phyloP scores from a whole-genome alignment of 306 rosid genomes.

The Quercus ilex region DNA sequence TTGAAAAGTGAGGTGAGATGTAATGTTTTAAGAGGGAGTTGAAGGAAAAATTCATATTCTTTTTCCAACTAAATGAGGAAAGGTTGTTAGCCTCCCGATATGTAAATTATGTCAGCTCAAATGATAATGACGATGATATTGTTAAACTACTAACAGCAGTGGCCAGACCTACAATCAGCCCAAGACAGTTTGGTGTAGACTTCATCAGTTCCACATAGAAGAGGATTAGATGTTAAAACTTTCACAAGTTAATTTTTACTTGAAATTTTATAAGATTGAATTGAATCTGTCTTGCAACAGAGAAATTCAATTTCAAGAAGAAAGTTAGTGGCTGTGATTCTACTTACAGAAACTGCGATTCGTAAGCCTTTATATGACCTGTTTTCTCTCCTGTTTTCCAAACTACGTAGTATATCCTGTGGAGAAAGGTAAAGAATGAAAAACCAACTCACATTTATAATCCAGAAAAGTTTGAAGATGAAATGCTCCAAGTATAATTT shows the following conservation, averaged over 20 bases:
- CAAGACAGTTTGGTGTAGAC: neutral
- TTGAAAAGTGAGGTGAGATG: too few relatives aligned
- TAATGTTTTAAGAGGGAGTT: too few relatives aligned
- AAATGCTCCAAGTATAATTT: neutral
- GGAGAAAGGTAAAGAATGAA: neutral
- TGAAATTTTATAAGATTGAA: neutral
- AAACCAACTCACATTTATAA: neutral
- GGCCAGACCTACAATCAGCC: neutral
- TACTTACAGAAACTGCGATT: constrained; percentile 29
- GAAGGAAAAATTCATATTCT: too few relatives aligned
- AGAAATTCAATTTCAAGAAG: neutral
- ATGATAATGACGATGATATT: too few relatives aligned
- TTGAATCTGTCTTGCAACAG: neutral
- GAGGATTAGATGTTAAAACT: neutral
- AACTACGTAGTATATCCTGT: constrained; percentile 26
- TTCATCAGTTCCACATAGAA: neutral
- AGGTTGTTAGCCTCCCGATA: too few relatives aligned
- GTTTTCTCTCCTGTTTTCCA: constrained; percentile 25
- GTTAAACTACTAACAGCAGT: neutral
- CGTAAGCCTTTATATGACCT: constrained; percentile 26
- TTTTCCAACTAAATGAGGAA: too few relatives aligned
- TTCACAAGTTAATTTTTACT: neutral
- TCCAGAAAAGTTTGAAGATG: neutral
- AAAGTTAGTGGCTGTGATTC: neutral
- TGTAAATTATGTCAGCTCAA: too few relatives aligned